phyloP scores from a whole-genome alignment of 495 filamentous ascomycete species.

The Jackrogersella minutella region DNA sequence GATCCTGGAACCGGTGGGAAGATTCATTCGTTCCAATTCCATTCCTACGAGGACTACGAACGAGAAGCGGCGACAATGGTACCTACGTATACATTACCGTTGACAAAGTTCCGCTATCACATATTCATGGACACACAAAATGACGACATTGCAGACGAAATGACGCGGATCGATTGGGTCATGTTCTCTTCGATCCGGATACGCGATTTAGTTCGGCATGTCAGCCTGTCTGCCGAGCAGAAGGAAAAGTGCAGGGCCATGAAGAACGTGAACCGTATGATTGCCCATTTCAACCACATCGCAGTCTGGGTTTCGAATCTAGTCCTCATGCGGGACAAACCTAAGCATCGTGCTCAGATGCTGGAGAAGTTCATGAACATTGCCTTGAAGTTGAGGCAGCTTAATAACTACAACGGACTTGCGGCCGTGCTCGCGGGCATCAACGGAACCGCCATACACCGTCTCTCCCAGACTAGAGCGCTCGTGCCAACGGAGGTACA shows the following conservation, averaged over 20 bases:
- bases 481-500: conserved; percentile 73
- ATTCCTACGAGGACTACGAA: conserved; percentile 75
- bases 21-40: conserved; percentile 59
- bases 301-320: conserved; percentile 91
- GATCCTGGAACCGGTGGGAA: conserved; percentile 32
- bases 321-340: conserved; percentile 91
- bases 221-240: conserved; percentile 73
- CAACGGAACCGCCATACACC: conserved; percentile 84
- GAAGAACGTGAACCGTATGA: conserved; percentile 90
- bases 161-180: conserved; percentile 96
- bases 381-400: conserved; percentile 80
- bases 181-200: conserved; percentile 97
- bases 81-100: conserved; percentile 63
- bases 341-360: conserved; percentile 89
- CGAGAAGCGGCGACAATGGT: conserved; percentile 72
- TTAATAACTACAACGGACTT: conserved; percentile 97
- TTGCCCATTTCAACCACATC: conserved; percentile 94
- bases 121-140: conserved; percentile 81
- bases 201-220: conserved; percentile 90
- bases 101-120: conserved; percentile 84
- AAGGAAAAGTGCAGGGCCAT: conserved; percentile 82
- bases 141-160: conserved; percentile 85
- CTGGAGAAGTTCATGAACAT: conserved; percentile 95
- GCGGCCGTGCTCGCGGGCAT: conserved; percentile 94
- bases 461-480: conserved; percentile 81